These are phyloP conservation scores for Cystofilobasidium macerans DNA, from an alignment of 768 basidiomycete species.

Conservation along the genomic window DNA sequence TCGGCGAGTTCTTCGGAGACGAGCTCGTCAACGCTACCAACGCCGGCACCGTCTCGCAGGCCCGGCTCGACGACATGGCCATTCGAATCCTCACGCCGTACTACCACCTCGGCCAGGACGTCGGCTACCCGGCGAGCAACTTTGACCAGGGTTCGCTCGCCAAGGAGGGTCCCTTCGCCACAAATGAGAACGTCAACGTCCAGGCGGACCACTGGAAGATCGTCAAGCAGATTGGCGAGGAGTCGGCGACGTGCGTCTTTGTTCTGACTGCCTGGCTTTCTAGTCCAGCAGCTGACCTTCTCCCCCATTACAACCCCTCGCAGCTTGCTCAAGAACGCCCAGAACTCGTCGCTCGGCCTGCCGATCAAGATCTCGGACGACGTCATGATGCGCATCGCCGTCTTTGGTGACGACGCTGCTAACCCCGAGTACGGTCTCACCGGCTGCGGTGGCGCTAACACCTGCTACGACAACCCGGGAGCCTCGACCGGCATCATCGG, in stretches of 20 bases:
- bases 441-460: conserved; percentile 10
- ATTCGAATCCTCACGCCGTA: conserved; percentile 56
- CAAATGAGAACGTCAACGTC: conserved; percentile 44
- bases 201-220: conserved; percentile 49
- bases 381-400: conserved; percentile 4
- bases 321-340: conserved; percentile 23
- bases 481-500: neutral
- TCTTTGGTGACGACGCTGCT: conserved; percentile 21
- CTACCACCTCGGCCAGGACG: conserved; percentile 46
- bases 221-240: conserved; percentile 15
- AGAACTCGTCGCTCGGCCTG: conserved; percentile 6
- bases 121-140: conserved; percentile 54
- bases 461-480: conserved; percentile 9
- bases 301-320: neutral
- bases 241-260: neutral
- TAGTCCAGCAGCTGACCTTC: too few relatives aligned
- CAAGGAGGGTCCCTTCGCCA: conserved; percentile 32
- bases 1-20: conserved; percentile 13
- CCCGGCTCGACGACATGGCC: conserved; percentile 43
- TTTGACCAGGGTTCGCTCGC: conserved; percentile 46
- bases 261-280: neutral
- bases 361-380: conserved; percentile 9
- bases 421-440: conserved; percentile 7
- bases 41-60: conserved; percentile 2
- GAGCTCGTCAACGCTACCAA: conserved; percentile 8